Evolutionary conservation across 1,284 basidiomycete species (phyloP), one percentile per base, ranked within the genome.

Genomic region (Agaricales sp.): DNA sequence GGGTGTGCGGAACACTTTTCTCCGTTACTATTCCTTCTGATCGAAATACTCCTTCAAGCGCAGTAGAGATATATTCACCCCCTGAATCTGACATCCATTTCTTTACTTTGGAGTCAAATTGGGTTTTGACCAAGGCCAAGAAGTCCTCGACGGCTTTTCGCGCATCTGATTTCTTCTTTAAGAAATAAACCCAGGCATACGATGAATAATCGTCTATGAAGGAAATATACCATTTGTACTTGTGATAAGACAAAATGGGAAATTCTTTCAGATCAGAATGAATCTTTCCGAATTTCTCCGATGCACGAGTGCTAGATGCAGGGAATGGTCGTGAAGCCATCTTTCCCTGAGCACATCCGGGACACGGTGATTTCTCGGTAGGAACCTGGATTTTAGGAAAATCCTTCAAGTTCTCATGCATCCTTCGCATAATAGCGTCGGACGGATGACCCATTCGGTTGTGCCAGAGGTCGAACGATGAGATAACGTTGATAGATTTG

Each of bases 201-300:
- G 56, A 57, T 4, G 60, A 53, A 46, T 53, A 55, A 45, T 66
- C 60, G 53, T 68, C 60, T 6, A 65, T 37, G 30, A 68, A 57
- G 0, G 58, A 55, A 4, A 65, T 53, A 14, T 50, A 49, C 46
- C 62, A 65, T 24, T 58, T 58, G 48, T 55, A 59, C 18, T 50
- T 51, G 38, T 56, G 52, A 47, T 62, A 61, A 2, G 55, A 61
- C 6, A 43, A 6, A 1, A 53, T 43, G 1, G 59, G 55, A 18
- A 55, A 57, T 19, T 53, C 46, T 19, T 57, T 57, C 1, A 66
- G 50, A 52, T 65, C 60, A 0, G 59, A 59, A 50, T 62, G 59
- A 38, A 62, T 54, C 2, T 52, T 21, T 26, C 59, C 50, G 51
- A 61, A 56, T 18, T 54, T 50, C 46, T 30, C 23, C 20, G 43